Evolutionary conservation across 2,329 filamentous ascomycete species (phyloP).

Genomic region (Colletotrichum limetticola): DNA sequence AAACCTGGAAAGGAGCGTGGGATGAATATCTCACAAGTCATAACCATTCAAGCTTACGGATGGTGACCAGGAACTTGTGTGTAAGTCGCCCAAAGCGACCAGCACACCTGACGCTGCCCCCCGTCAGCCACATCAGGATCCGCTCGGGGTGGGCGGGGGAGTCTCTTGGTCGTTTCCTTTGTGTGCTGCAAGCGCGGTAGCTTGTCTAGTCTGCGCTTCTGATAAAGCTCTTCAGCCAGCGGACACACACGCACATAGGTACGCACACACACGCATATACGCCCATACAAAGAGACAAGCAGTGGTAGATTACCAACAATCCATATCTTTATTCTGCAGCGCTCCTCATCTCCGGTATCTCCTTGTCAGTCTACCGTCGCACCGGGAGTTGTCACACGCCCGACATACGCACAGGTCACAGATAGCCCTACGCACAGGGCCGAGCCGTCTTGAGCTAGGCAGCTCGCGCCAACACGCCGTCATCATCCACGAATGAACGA

Average conservation of each 20-base stretch:
- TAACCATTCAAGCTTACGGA: not conserved
- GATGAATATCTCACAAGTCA: constrained; percentile 1
- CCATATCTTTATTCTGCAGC: not conserved
- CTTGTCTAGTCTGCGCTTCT: not conserved
- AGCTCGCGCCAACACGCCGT: constrained; percentile 22
- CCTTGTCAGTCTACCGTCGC: not conserved
- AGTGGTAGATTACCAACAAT: constrained; percentile 3
- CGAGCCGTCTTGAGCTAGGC: constrained; percentile 24
- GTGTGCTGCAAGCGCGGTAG: constrained; percentile 9
- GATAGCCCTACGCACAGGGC: constrained; percentile 26
- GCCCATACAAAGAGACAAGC: not conserved
- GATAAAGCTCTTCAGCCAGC: not conserved
- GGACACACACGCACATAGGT: not conserved
- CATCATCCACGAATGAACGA: constrained; percentile 35
- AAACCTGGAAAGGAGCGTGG: not conserved
- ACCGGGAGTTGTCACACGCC: not conserved
- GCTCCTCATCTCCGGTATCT: not conserved
- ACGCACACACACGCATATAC: not conserved
- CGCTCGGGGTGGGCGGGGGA: not conserved
- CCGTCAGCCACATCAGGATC: not conserved
- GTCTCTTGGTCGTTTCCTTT: not conserved
- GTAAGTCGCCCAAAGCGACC: not conserved
- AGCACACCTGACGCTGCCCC: constrained; percentile 19
- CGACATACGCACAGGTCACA: constrained; percentile 30
- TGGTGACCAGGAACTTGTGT: not conserved